A percentile compares a stretch with the other conserved stretches of the same genome.
These are phyloP conservation scores for Rosa multiflora DNA, from an alignment of 306 rosid genomes.

Conservation along the genomic window DNA sequence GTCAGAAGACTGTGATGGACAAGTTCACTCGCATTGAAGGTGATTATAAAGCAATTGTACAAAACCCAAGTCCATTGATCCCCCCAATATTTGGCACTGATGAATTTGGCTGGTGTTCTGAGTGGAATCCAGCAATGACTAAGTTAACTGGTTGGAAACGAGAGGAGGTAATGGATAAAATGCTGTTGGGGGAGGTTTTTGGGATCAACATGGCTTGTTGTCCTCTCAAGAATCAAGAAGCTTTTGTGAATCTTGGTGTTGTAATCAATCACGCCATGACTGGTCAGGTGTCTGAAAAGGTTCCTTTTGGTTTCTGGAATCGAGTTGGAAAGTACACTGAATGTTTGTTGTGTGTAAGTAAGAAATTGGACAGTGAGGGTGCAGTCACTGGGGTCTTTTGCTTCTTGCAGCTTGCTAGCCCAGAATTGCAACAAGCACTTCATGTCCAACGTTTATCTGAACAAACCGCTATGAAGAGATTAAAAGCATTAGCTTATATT, in stretches of 20 bases:
- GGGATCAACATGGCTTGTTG: slow-evolving; percentile 67
- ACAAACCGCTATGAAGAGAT: slow-evolving; percentile 83
- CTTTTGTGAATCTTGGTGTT: slow-evolving; percentile 76
- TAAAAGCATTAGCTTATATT: slow-evolving; percentile 61
- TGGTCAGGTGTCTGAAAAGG: slow-evolving; percentile 68
- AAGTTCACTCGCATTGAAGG: slow-evolving; percentile 95
- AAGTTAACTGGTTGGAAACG: slow-evolving; percentile 90
- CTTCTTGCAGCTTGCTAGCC: slow-evolving; percentile 93
- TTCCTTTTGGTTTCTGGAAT: slow-evolving; percentile 65
- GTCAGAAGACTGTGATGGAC: slow-evolving; percentile 91
- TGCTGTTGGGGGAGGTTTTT: slow-evolving; percentile 93
- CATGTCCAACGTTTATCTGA: slow-evolving; percentile 81
- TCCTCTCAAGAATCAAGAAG: slow-evolving; percentile 89
- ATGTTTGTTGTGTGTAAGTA: slow-evolving; percentile 79
- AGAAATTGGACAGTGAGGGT: slow-evolving; percentile 75
- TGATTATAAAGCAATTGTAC: slow-evolving; percentile 96
- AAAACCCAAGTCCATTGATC: slow-evolving; percentile 80
- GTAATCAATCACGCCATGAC: slow-evolving; percentile 77
- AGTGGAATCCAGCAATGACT: slow-evolving; percentile 93
- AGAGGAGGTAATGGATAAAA: slow-evolving; percentile 80
- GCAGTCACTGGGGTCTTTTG: slow-evolving; percentile 81
- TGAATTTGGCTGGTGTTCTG: slow-evolving; percentile 98
- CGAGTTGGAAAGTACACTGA: slow-evolving; percentile 68
- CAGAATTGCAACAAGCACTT: slow-evolving; percentile 82
- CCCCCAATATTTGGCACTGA: slow-evolving; percentile 95